Conservation (phyloP, 2,329 filamentous ascomycete genomes). For the Lasiodiplodia hormozganensis region DNA sequence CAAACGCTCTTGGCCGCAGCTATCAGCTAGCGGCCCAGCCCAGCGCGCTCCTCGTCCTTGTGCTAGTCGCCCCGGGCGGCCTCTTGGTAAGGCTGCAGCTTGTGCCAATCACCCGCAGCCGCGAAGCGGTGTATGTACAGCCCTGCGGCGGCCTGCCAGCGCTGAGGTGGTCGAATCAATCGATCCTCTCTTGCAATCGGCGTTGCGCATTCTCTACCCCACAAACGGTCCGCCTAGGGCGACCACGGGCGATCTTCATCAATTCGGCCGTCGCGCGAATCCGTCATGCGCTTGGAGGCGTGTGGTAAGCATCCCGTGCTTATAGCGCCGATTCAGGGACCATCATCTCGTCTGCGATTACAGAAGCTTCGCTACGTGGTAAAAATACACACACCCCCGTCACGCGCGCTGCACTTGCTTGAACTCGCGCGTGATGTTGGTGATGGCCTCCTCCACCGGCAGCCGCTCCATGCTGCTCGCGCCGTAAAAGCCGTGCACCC, state of each 20-base stretch:
- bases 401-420: constrained; percentile 45
- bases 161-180: constrained; percentile 16
- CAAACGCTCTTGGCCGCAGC: constrained; percentile 15
- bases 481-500: constrained; percentile 75
- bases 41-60: neutral
- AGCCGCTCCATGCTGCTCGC: constrained; percentile 74
- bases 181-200: neutral
- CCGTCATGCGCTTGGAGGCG: neutral
- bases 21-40: constrained; percentile 8
- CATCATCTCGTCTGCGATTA: constrained; percentile 18
- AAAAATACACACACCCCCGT: neutral
- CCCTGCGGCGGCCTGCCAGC: neutral
- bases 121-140: constrained; percentile 23
- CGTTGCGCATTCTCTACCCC: constrained; percentile 3
- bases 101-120: constrained; percentile 19
- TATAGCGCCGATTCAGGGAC: constrained; percentile 14
- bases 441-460: constrained; percentile 72
- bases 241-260: constrained; percentile 19
- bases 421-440: constrained; percentile 62
- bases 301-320: constrained; percentile 1
- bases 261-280: constrained; percentile 17
- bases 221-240: constrained; percentile 23
- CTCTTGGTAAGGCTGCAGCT: constrained; percentile 18
- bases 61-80: neutral
- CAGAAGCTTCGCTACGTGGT: constrained; percentile 5